These are phyloP conservation scores for Echium plantagineum DNA, from an alignment of 257 asterid species.

Conservation along the genomic window DNA sequence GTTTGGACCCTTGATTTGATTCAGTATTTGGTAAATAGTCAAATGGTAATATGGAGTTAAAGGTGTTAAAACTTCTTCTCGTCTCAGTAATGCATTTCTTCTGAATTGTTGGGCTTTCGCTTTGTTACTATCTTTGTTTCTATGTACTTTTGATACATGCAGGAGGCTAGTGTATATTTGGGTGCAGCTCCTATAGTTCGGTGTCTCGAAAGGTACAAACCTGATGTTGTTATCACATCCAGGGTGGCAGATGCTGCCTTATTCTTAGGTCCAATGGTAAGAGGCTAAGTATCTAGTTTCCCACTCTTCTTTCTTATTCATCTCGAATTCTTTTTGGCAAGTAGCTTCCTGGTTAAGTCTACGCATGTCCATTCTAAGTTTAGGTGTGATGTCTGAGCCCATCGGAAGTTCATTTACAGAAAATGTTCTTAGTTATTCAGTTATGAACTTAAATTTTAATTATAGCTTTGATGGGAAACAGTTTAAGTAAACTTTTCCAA, in stretches of 20 bases:
- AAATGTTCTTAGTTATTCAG: too few species aligned
- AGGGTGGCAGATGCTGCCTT: slow-evolving; percentile 97
- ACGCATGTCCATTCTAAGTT: too few species aligned
- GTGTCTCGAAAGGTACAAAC: slow-evolving; percentile 65
- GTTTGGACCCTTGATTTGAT: neutral
- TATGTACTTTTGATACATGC: slow-evolving; percentile 14
- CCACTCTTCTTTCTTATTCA: neutral
- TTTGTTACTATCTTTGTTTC: neutral
- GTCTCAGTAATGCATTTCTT: neutral
- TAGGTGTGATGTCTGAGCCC: too few species aligned
- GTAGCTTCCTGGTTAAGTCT: too few species aligned
- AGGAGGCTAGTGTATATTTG: slow-evolving; percentile 83
- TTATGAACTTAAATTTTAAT: neutral
- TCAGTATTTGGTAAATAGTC: neutral
- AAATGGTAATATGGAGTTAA: neutral
- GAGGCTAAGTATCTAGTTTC: slow-evolving; percentile 3
- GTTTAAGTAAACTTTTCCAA: slow-evolving; percentile 4
- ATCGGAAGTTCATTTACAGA: too few species aligned
- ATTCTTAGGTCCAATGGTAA: slow-evolving; percentile 91
- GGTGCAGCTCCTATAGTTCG: slow-evolving; percentile 96
- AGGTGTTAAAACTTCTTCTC: neutral
- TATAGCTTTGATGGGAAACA: neutral
- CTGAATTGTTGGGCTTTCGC: neutral
- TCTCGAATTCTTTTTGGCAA: too few species aligned
- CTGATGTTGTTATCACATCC: slow-evolving; percentile 82